Conservation (phyloP, 73 alveolate genomes). For the Paramecium sonneborni region DNA sequence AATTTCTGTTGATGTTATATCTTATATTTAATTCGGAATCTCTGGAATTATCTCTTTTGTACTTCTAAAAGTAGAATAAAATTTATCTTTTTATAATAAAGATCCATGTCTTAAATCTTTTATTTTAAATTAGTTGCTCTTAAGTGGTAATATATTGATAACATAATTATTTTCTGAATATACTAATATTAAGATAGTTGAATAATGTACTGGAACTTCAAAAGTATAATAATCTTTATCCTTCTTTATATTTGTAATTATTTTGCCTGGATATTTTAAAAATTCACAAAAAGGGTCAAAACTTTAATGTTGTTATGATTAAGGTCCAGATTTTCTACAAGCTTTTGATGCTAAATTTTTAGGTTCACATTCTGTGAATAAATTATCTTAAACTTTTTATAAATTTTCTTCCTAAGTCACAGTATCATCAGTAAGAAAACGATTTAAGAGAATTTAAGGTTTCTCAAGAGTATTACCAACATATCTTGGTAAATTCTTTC, state of each 20-base stretch:
- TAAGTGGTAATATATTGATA: conserved; percentile 46
- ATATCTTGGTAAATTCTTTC: conserved; percentile 78
- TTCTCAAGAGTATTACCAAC: conserved; percentile 92
- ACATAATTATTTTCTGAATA: background rate
- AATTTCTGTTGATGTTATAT: conserved; percentile 62
- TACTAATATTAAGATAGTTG: conserved; percentile 63
- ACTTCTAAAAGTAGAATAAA: conserved; percentile 53
- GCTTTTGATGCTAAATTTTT: background rate
- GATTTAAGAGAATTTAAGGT: conserved; percentile 87
- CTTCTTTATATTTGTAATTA: conserved; percentile 26
- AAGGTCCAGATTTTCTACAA: background rate
- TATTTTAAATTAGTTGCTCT: conserved; percentile 39
- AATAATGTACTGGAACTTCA: conserved; percentile 50
- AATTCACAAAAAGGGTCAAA: conserved; percentile 69
- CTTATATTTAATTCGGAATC: conserved; percentile 54
- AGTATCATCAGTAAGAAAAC: conserved; percentile 75
- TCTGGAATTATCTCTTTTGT: conserved; percentile 21
- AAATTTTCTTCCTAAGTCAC: conserved; percentile 79
- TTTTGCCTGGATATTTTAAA: conserved; percentile 67
- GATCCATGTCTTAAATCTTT: conserved; percentile 50
- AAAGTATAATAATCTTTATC: conserved; percentile 57
- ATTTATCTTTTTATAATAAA: background rate
- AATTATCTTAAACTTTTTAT: conserved; percentile 65
- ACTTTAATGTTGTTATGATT: background rate
- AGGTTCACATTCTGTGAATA: background rate